Percentiles rank a stretch among this genome's conserved stretches.
phyloP scores from a whole-genome alignment of 1,139 yeast genomes.

The Hemisphaericaspora lyxosophila region DNA sequence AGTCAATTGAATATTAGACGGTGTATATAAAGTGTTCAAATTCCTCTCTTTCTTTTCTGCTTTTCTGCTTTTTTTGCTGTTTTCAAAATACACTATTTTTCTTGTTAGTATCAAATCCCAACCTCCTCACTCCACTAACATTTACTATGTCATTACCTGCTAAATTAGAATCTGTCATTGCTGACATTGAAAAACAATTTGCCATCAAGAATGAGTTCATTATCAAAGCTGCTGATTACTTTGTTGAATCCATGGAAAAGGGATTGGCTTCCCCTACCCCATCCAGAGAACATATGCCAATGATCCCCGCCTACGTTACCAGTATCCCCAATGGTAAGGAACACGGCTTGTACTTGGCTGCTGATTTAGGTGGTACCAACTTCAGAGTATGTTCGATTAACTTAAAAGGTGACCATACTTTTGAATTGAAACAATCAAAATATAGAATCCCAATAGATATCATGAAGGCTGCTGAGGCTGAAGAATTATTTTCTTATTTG shows the following conservation, averaged over 20 bases:
- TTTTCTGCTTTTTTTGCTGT: background rate
- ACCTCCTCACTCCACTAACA: background rate
- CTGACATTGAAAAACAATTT: slow-evolving; percentile 56
- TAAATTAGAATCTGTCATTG: slow-evolving; percentile 34
- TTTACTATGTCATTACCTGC: slow-evolving; percentile 11
- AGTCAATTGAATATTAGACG: background rate
- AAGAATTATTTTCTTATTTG: slow-evolving; percentile 64
- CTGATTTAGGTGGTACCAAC: slow-evolving; percentile 87
- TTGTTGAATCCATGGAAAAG: slow-evolving; percentile 58
- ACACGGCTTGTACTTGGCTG: slow-evolving; percentile 73
- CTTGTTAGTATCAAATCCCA: too few species aligned
- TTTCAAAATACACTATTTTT: background rate
- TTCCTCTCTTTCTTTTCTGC: background rate
- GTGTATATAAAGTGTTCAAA: background rate
- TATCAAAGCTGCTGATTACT: slow-evolving; percentile 59
- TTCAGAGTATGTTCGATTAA: slow-evolving; percentile 85
- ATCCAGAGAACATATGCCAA: slow-evolving; percentile 61
- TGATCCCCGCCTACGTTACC: slow-evolving; percentile 87
- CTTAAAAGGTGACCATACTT: slow-evolving; percentile 79
- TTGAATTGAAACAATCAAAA: slow-evolving; percentile 68
- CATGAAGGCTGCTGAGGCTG: slow-evolving; percentile 55
- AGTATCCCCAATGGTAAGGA: slow-evolving; percentile 80
- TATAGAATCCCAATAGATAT: slow-evolving; percentile 70
- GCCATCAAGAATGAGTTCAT: slow-evolving; percentile 52
- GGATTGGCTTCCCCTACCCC: slow-evolving; percentile 50